A percentile compares a stretch with the other conserved stretches of the same genome.
Evolutionary conservation across 805 yeast species (phyloP).

Genomic region (Sugiyamaella floridensis): DNA sequence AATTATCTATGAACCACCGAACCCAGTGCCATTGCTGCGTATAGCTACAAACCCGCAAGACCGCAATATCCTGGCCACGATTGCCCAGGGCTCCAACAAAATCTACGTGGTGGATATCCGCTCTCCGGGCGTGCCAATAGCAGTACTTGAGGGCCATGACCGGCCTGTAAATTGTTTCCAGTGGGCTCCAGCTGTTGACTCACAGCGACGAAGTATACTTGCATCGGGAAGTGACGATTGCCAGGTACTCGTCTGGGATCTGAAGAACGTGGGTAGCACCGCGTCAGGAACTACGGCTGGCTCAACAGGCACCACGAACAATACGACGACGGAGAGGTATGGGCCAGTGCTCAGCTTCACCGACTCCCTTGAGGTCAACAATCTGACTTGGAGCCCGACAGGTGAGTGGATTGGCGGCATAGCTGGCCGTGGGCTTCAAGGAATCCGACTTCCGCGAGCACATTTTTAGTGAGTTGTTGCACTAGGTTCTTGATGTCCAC

Average conservation of each 20-base stretch:
- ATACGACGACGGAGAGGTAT: slow-evolving; percentile 9
- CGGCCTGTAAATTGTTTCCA: slow-evolving; percentile 63
- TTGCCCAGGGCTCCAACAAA: slow-evolving; percentile 61
- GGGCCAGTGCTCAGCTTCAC: slow-evolving; percentile 40
- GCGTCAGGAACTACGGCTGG: not conserved
- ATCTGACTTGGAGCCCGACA: slow-evolving; percentile 60
- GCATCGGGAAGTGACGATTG: slow-evolving; percentile 65
- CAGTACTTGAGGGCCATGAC: slow-evolving; percentile 59
- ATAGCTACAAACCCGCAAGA: slow-evolving; percentile 74
- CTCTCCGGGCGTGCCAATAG: slow-evolving; percentile 75
- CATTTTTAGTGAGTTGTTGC: too few relatives aligned
- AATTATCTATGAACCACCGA: slow-evolving; percentile 69
- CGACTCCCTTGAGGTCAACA: slow-evolving; percentile 67
- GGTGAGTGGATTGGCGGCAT: slow-evolving; percentile 82
- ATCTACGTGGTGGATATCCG: slow-evolving; percentile 76
- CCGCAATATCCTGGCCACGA: slow-evolving; percentile 75
- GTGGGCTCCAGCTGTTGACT: slow-evolving; percentile 66
- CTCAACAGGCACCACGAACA: not conserved
- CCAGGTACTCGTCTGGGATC: slow-evolving; percentile 55
- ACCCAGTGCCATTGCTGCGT: slow-evolving; percentile 56
- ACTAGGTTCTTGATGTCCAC: too few relatives aligned
- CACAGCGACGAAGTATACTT: slow-evolving; percentile 45
- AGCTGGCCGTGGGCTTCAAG: slow-evolving; percentile 63
- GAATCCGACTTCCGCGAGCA: slow-evolving; percentile 31
- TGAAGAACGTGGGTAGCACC: slow-evolving; percentile 17